Conservation (phyloP, 1,284 basidiomycete genomes). For the Phlebopus sp. region DNA sequence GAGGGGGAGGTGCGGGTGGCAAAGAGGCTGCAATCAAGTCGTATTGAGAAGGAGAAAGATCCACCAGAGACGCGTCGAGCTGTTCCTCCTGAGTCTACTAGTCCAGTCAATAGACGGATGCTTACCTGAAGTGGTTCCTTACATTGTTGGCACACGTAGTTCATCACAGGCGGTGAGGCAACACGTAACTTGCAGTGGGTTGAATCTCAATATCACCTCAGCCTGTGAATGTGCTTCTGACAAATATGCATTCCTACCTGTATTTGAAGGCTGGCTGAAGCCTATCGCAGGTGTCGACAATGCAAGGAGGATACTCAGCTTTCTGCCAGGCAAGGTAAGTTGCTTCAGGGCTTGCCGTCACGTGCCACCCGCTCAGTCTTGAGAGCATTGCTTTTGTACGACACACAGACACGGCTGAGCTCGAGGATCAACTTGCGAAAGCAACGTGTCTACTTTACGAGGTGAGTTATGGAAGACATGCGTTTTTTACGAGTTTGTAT, state of each 20-base stretch:
- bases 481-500: conserved; percentile 1
- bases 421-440: conserved; percentile 21
- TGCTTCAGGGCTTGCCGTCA: too few relatives aligned
- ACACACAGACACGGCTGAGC: not conserved
- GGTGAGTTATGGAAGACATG: conserved; percentile 12
- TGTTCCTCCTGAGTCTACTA: conserved; percentile 34
- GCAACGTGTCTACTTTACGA: conserved; percentile 17
- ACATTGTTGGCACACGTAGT: conserved; percentile 78
- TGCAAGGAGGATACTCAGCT: too few relatives aligned
- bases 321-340: too few relatives aligned
- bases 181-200: not conserved
- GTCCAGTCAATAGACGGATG: conserved; percentile 9
- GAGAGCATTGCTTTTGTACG: too few relatives aligned
- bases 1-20: conserved; percentile 49
- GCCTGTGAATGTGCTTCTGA: not conserved
- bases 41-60: conserved; percentile 81
- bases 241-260: too few relatives aligned
- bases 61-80: conserved; percentile 82
- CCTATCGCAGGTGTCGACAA: too few relatives aligned
- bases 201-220: not conserved
- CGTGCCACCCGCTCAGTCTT: too few relatives aligned
- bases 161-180: conserved; percentile 40
- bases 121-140: conserved; percentile 79
- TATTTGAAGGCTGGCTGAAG: too few relatives aligned
- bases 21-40: conserved; percentile 79